Conservation (phyloP, 176 grass and related monocot species). For the Aegilops longissima region DNA sequence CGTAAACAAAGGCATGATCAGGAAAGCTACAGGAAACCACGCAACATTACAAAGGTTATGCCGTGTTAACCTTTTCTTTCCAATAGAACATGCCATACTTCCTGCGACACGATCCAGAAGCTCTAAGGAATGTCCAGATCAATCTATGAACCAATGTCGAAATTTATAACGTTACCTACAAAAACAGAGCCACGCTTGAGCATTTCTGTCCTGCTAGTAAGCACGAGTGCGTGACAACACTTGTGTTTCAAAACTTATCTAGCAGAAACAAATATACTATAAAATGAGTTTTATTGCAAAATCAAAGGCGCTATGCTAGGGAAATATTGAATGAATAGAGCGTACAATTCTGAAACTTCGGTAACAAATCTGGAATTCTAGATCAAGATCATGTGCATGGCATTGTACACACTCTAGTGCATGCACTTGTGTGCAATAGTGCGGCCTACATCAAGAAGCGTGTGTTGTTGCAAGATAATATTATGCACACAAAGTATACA, state of each 20-base stretch:
- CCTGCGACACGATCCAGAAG: conserved; percentile 84
- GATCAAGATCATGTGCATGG: background rate
- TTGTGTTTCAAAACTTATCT: background rate
- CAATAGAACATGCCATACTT: conserved; percentile 98
- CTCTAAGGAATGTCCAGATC: conserved; percentile 84
- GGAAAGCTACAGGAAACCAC: background rate
- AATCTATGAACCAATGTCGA: conserved; percentile 78
- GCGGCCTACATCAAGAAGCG: too few species aligned
- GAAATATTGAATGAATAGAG: too few species aligned
- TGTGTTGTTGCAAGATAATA: too few species aligned
- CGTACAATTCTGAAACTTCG: too few species aligned
- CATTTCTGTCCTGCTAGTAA: conserved; percentile 9
- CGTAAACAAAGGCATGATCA: conserved; percentile 26
- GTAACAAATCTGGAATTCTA: background rate
- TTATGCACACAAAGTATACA: too few species aligned
- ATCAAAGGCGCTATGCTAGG: background rate
- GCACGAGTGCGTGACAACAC: background rate
- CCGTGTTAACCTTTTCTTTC: conserved; percentile 72
- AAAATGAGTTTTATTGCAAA: background rate
- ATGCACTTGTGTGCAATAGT: too few species aligned
- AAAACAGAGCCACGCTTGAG: background rate
- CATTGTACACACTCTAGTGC: background rate
- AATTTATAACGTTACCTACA: conserved; percentile 89
- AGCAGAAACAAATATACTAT: background rate
- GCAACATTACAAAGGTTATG: background rate